A percentile compares a stretch with the other conserved stretches of the same genome.
Conservation (phyloP, 2,329 filamentous ascomycete species). For the Lachnellula arida region DNA sequence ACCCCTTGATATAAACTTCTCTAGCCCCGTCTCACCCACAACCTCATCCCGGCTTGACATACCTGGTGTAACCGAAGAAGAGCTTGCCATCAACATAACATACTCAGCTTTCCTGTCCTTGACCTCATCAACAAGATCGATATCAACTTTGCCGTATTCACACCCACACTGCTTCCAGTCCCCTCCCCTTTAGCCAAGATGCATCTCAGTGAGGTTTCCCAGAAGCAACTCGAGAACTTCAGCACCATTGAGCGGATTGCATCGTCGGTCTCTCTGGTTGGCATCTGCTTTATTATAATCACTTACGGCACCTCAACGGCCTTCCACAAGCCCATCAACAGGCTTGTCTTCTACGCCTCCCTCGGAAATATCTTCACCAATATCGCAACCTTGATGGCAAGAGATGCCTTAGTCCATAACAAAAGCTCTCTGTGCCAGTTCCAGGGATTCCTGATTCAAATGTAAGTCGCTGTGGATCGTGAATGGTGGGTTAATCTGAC, state of each 20-base stretch:
- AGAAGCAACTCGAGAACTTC: constrained; percentile 32
- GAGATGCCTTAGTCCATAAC: constrained; percentile 46
- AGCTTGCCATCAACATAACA: too few relatives aligned
- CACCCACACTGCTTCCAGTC: neutral
- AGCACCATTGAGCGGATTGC: constrained; percentile 61
- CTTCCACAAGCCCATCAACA: constrained; percentile 84
- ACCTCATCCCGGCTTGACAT: neutral
- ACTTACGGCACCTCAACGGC: constrained; percentile 54
- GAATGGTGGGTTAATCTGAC: neutral
- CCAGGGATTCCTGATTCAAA: constrained; percentile 77
- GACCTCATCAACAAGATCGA: too few relatives aligned
- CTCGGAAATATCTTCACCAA: constrained; percentile 78
- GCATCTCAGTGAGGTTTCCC: constrained; percentile 7
- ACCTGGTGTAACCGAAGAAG: too few relatives aligned
- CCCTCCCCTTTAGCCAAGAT: constrained; percentile 3
- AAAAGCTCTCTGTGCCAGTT: constrained; percentile 51
- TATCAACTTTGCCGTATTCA: too few relatives aligned
- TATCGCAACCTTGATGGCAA: constrained; percentile 69
- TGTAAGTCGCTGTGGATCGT: constrained; percentile 47
- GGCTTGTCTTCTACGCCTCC: constrained; percentile 77
- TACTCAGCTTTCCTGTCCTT: too few relatives aligned
- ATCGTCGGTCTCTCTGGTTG: constrained; percentile 66
- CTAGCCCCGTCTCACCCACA: neutral
- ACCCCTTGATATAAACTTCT: neutral
- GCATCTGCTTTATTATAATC: constrained; percentile 65